These are phyloP conservation scores for Podila horticola DNA, from an alignment of 192 early-diverging fungal genomes.

Conservation along the genomic window DNA sequence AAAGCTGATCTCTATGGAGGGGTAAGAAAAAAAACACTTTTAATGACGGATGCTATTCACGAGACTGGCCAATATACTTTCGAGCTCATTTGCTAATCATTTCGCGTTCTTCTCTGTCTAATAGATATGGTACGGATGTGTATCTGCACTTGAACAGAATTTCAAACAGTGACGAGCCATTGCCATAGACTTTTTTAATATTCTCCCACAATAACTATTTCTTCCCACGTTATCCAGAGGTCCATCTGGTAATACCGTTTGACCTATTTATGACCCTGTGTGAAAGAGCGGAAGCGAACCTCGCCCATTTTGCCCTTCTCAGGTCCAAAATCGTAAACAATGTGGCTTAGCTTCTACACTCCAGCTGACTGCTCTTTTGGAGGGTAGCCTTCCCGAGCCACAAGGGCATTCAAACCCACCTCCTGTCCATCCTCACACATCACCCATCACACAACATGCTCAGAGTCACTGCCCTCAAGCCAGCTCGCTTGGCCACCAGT, in stretches of 20 bases:
- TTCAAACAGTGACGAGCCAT: conserved; percentile 90
- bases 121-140: conserved; percentile 89
- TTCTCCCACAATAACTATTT: not conserved
- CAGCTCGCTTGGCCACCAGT: conserved; percentile 24
- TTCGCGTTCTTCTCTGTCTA: not conserved
- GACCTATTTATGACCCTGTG: too few relatives aligned
- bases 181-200: conserved; percentile 54
- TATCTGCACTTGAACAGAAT: conserved; percentile 93
- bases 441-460: conserved; percentile 25
- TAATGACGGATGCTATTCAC: conserved; percentile 17
- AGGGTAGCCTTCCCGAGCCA: conserved; percentile 1
- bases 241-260: too few relatives aligned
- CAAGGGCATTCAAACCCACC: too few relatives aligned
- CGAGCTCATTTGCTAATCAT: not conserved
- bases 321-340: conserved; percentile 21
- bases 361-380: not conserved
- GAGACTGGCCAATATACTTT: too few relatives aligned
- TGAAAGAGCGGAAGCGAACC: too few relatives aligned
- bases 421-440: not conserved
- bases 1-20: conserved; percentile 94
- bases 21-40: conserved; percentile 55
- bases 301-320: too few relatives aligned
- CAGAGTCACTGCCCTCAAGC: conserved; percentile 32
- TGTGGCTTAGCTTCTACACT: conserved; percentile 23
- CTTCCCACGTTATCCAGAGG: not conserved